phyloP scores from a whole-genome alignment of 2,329 filamentous ascomycete species.

The Alternaria burnsii region DNA sequence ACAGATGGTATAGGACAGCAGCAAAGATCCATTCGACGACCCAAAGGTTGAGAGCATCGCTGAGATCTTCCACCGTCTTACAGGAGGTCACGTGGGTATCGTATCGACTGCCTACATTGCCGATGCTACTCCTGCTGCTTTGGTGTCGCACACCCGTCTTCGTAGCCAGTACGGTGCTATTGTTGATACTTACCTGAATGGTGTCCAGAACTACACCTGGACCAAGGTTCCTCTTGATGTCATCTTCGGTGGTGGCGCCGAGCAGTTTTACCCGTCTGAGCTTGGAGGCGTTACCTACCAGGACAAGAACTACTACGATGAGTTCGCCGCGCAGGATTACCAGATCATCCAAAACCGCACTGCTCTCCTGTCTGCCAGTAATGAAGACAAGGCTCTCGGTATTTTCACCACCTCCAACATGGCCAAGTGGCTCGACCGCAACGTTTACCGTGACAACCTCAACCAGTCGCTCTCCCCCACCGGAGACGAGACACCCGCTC shows the following conservation, averaged over 20 bases:
- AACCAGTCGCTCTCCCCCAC: conserved; percentile 73
- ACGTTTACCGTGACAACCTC: conserved; percentile 78
- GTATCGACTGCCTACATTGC: conserved; percentile 84
- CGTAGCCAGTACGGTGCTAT: conserved; percentile 75
- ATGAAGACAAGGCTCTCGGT: conserved; percentile 72
- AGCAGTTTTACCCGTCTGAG: conserved; percentile 71
- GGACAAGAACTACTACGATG: conserved; percentile 74
- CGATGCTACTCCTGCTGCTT: conserved; percentile 79
- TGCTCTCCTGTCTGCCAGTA: conserved; percentile 66
- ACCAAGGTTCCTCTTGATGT: conserved; percentile 76
- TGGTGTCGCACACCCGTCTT: conserved; percentile 69
- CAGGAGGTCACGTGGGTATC: conserved; percentile 65
- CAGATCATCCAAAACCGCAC: conserved; percentile 78
- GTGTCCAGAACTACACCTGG: conserved; percentile 83
- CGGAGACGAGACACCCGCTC: conserved; percentile 69
- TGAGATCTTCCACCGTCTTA: conserved; percentile 76
- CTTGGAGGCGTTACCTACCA: conserved; percentile 70
- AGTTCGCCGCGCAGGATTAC: conserved; percentile 78
- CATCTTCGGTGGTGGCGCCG: conserved; percentile 82
- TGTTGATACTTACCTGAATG: conserved; percentile 78
- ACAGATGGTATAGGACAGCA: conserved; percentile 65
- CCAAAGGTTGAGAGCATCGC: conserved; percentile 87
- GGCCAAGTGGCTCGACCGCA: conserved; percentile 86
- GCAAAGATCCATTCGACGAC: conserved; percentile 76
- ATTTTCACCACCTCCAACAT: conserved; percentile 80